These are phyloP conservation scores for Arthrinium puccinioides DNA, from an alignment of 2,329 filamentous ascomycete species.

Conservation along the genomic window DNA sequence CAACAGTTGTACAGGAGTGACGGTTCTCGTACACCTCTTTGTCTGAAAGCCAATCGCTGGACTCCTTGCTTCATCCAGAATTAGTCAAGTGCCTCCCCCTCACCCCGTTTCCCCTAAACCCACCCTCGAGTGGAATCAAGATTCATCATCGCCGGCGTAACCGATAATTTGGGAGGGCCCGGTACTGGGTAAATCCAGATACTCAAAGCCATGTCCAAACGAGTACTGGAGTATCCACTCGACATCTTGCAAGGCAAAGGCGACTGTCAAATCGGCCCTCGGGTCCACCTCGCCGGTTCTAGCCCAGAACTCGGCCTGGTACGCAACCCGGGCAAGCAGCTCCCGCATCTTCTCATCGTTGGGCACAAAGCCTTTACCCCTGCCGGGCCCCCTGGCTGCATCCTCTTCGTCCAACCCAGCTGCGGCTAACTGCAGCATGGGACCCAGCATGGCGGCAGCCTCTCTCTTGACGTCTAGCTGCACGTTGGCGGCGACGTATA, in stretches of 20 bases:
- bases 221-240: background rate
- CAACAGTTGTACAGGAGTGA: too few relatives aligned
- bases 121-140: too few relatives aligned
- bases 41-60: too few relatives aligned
- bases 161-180: too few relatives aligned
- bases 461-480: background rate
- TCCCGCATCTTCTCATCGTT: background rate
- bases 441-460: too few relatives aligned
- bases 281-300: background rate
- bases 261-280: background rate
- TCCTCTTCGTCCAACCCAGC: background rate
- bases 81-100: too few relatives aligned
- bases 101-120: too few relatives aligned
- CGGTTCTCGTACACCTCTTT: too few relatives aligned
- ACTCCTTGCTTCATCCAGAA: too few relatives aligned
- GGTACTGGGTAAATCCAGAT: too few relatives aligned
- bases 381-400: background rate
- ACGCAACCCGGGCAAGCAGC: conserved; percentile 1
- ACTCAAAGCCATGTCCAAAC: conserved; percentile 1
- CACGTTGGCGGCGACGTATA: background rate
- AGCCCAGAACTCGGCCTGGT: background rate
- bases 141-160: too few relatives aligned
- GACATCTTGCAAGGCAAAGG: background rate
- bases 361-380: background rate
- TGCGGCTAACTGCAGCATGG: background rate